Evolutionary conservation across 345 rosid genomes (phyloP), one percentile per base, ranked within the genome.

Genomic region (Camelina hispida): DNA sequence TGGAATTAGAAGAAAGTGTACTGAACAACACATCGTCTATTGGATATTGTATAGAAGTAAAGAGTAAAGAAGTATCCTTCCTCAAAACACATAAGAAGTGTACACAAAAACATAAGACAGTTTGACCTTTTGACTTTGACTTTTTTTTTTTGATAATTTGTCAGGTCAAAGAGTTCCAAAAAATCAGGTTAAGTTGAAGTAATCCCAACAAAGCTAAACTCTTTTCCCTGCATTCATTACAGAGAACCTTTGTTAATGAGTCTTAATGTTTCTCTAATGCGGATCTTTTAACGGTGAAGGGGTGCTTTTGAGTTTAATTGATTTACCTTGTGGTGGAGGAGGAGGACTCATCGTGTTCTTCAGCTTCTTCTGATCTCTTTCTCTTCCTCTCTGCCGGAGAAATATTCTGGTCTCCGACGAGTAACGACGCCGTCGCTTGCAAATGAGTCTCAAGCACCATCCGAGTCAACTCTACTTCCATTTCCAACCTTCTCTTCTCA

Each of bases 401-500:
- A 34, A 54, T 70, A 30, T 60, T 68, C 13, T 77, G 54, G 1
- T 79, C 81, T 16, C 76, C 73, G 46, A 68, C 44, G 42, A 82
- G 46, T 43, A 73, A 64, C 4, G 73, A 74, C 3, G 87, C 79
- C 30, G 84, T 77, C 20, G 40, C 59, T 78, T 83, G 90, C 80
- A 84, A 32, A 55, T 81, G 87, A 78, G 89, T 81, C 66, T 80
- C 85, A 56, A 79, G 20, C 77, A 84, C 54, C 83, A 84, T 81
- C 66, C 63, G 86, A 79, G 89, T 86, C 85, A 83, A 66, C 71
- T 84, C 89, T 3, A 73, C 65, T 75, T 87, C 89, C 58, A 73
- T n/a, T 47, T 88, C 88, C 62, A 63, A 54, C 76, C 85, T 75
- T 65, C 74, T 47, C 73, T 82, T 84, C 80, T 85, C 87, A 15